Conservation (phyloP, 148 eudicot genomes). For the Heliamphora exappendiculata region DNA sequence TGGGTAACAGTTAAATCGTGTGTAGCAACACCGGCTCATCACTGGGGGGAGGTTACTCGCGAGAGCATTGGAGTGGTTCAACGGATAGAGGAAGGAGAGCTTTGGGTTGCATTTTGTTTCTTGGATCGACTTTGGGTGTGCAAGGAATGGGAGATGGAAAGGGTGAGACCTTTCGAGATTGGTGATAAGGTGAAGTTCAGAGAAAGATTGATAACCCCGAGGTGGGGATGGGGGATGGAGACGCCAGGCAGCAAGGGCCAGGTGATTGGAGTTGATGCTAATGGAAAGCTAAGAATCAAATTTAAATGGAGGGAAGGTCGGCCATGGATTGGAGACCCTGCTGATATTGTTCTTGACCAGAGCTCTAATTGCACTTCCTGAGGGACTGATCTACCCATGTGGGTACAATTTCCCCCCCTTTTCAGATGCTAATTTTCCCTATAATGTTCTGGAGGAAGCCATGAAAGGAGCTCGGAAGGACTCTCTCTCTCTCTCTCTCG, state of each 20-base stretch:
- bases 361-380: conserved; percentile 10
- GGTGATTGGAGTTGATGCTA: conserved; percentile 86
- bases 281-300: conserved; percentile 77
- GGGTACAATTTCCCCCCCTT: neutral
- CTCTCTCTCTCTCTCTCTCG: neutral
- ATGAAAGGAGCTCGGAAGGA: neutral
- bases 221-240: conserved; percentile 99
- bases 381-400: neutral
- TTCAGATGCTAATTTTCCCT: neutral
- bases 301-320: conserved; percentile 89
- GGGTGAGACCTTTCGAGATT: conserved; percentile 50
- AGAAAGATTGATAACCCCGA: conserved; percentile 60
- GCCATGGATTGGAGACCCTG: conserved; percentile 93
- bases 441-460: neutral
- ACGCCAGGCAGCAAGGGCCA: conserved; percentile 80
- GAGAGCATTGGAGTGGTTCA: conserved; percentile 84
- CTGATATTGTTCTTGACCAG: conserved; percentile 68
- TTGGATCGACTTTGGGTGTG: conserved; percentile 82
- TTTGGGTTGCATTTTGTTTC: conserved; percentile 87
- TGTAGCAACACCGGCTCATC: conserved; percentile 55
- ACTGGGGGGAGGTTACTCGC: conserved; percentile 83
- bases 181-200: conserved; percentile 74
- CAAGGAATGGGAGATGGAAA: conserved; percentile 66
- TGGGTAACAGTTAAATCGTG: conserved; percentile 68
- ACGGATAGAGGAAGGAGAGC: conserved; percentile 70